These are phyloP conservation scores for Plasmodium vinckei DNA, from an alignment of 169 alveolate genomes.

Conservation along the genomic window DNA sequence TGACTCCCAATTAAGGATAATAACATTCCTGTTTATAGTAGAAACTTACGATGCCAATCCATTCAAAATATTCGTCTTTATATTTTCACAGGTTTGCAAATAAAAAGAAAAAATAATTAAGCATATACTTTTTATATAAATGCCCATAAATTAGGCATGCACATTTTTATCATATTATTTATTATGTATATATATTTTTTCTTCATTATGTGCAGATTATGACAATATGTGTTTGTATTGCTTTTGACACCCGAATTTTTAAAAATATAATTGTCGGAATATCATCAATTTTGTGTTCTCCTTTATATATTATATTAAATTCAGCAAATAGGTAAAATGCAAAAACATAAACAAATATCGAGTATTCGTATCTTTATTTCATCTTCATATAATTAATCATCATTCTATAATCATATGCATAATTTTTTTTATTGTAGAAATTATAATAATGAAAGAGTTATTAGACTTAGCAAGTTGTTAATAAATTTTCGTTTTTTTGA, in stretches of 20 bases:
- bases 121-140: neutral
- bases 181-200: neutral
- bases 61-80: slow-evolving; percentile 70
- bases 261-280: slow-evolving; percentile 75
- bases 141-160: too few relatives aligned
- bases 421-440: slow-evolving; percentile 19
- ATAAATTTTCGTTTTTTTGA: slow-evolving; percentile 74
- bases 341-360: neutral
- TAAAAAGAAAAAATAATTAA: slow-evolving; percentile 1
- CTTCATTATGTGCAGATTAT: slow-evolving; percentile 24
- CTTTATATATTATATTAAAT: slow-evolving; percentile 61
- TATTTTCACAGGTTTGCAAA: slow-evolving; percentile 51
- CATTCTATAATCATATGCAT: too few relatives aligned
- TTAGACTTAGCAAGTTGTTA: slow-evolving; percentile 62
- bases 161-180: too few relatives aligned
- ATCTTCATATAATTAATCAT: too few relatives aligned
- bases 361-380: neutral
- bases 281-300: slow-evolving; percentile 71
- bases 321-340: slow-evolving; percentile 59
- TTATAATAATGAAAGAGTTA: slow-evolving; percentile 69
- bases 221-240: slow-evolving; percentile 75
- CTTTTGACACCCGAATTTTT: slow-evolving; percentile 73
- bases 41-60: slow-evolving; percentile 75
- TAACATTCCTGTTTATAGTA: slow-evolving; percentile 70
- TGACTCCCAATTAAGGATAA: slow-evolving; percentile 72